Base-by-base conservation (phyloP, 345 rosid genomes). In the Gossypium sturtianum region DNA sequence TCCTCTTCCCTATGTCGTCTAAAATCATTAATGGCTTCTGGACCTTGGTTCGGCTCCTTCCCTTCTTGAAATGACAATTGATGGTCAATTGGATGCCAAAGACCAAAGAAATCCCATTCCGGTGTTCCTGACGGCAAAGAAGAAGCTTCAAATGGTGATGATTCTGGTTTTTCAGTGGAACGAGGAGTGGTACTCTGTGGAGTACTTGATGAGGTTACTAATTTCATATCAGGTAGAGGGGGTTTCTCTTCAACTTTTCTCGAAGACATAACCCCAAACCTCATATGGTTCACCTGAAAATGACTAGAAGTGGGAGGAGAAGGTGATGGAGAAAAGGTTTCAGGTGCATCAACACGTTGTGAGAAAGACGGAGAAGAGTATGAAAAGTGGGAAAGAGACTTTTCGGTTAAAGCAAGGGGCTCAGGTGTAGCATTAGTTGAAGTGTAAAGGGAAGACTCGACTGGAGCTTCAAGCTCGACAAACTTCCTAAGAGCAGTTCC, bases 101-200 rank as follows among this genome's bases (percentile, higher is more conserved):
- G 87, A 70, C 84, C 90, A 83, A 95, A 93, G 81, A 80, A 95
- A 84, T 95, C 99, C 99, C 99, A 95, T 11, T 81, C 89, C 12
- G 91, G 88, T 47, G 87, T 80, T 77, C 83, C 91, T 58, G 91
- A 66, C 3, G 90, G 86, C 60, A 74, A 60, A 27, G 86, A 63
- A 62, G 96, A 85, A 76, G 77, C 86, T 74, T 90, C 91, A 72
- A 76, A 76, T 41, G 85, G 79, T 34, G 71, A 86, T 67, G 86
- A 43, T 74, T 90, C 91, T 34, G 85, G 80, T 71, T 81, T 85
- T 70, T 75, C 88, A 23, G 78, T 47, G 38, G 83, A 82, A 76
- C 77, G 81, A 66, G 87, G 80, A 7, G 88, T 76, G 49, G 66
- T 67, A 54, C 80, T 81, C 57, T 66, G 85, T 66, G 85, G 89